Conservation (phyloP, 805 yeast species). For the Candida jianshihensis region DNA sequence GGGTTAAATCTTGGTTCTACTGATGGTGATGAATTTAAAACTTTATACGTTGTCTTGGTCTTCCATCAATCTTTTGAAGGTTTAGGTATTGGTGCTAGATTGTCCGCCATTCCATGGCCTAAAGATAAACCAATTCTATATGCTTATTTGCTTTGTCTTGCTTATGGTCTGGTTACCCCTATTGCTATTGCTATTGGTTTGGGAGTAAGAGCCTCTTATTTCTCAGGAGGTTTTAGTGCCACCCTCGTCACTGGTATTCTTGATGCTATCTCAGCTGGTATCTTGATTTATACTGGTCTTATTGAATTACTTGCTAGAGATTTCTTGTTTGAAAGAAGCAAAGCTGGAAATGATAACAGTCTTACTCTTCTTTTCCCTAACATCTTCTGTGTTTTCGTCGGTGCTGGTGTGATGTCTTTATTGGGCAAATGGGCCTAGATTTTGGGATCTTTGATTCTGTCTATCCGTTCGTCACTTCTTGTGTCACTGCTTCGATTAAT, state of each 20-base stretch:
- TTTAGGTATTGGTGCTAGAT: constrained; percentile 74
- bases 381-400: constrained; percentile 40
- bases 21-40: constrained; percentile 57
- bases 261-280: constrained; percentile 71
- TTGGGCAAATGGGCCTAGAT: constrained; percentile 70
- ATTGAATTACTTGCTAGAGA: constrained; percentile 77
- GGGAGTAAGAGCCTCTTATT: constrained; percentile 56
- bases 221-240: constrained; percentile 49
- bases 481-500: too few species aligned
- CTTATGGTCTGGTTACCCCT: constrained; percentile 56
- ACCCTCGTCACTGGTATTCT: constrained; percentile 61
- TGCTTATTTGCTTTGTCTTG: constrained; percentile 46
- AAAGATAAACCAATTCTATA: constrained; percentile 27
- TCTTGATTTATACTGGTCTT: constrained; percentile 64
- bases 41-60: constrained; percentile 56
- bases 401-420: constrained; percentile 66
- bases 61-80: constrained; percentile 82
- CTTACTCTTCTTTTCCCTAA: too few species aligned
- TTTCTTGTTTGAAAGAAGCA: constrained; percentile 41
- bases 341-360: too few species aligned
- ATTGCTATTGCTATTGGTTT: constrained; percentile 71
- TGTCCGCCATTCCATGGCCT: constrained; percentile 49
- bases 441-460: too few species aligned
- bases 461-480: too few species aligned
- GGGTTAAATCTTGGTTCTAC: constrained; percentile 72